Percentiles rank a stretch among this genome's conserved stretches.
These are phyloP conservation scores for Agapanthus africanus DNA, from an alignment of 106 monocot species.

Conservation along the genomic window DNA sequence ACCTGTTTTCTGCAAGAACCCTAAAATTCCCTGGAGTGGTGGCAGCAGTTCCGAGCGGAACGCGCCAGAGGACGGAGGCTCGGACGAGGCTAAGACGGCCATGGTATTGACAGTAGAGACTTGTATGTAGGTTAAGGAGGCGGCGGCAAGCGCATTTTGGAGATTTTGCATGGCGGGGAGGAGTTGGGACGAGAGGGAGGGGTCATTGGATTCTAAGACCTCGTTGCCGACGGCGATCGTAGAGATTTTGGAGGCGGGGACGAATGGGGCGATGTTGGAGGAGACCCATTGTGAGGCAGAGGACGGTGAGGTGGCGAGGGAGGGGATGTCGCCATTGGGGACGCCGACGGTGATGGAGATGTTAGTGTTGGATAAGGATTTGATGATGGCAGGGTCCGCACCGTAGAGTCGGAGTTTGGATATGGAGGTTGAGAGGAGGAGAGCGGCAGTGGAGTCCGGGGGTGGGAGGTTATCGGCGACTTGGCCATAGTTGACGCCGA, in stretches of 20 bases:
- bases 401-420: slow-evolving; percentile 80
- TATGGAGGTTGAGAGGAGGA: slow-evolving; percentile 70
- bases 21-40: slow-evolving; percentile 17
- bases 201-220: slow-evolving; percentile 28
- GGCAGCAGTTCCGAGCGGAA: slow-evolving; percentile 33
- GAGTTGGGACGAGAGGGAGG: slow-evolving; percentile 39
- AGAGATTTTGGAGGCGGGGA: slow-evolving; percentile 47
- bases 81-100: slow-evolving; percentile 46
- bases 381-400: slow-evolving; percentile 45
- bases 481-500: slow-evolving; percentile 77
- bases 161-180: slow-evolving; percentile 70
- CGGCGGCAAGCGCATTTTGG: slow-evolving; percentile 34
- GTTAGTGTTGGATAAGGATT: slow-evolving; percentile 44
- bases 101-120: slow-evolving; percentile 59
- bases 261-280: slow-evolving; percentile 48
- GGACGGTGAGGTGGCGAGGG: slow-evolving; percentile 50
- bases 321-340: slow-evolving; percentile 64
- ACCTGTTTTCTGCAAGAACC: slow-evolving; percentile 34
- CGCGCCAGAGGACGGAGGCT: slow-evolving; percentile 53
- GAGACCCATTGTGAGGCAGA: slow-evolving; percentile 52
- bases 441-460: no score
- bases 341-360: slow-evolving; percentile 68
- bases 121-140: slow-evolving; percentile 18
- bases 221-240: slow-evolving; percentile 58
- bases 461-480: slow-evolving; percentile 81